phyloP scores from a whole-genome alignment of 2,329 filamentous ascomycete species.

The Alternaria rosae region DNA sequence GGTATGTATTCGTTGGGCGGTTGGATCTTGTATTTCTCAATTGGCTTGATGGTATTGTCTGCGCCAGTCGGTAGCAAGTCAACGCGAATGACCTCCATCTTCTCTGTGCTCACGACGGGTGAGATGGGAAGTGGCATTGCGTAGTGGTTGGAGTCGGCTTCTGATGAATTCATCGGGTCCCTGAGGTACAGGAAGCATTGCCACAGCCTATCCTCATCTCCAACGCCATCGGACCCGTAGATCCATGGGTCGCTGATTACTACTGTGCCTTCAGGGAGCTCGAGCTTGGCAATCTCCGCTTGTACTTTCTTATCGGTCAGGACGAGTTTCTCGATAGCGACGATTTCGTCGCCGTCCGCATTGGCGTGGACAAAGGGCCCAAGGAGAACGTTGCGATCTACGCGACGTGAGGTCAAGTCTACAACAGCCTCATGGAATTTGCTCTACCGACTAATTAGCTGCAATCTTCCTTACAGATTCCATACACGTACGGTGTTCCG shows the following conservation, averaged over 20 bases:
- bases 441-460: slow-evolving; percentile 53
- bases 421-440: slow-evolving; percentile 69
- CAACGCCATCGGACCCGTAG: slow-evolving; percentile 64
- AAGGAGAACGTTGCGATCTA: slow-evolving; percentile 66
- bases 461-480: background rate
- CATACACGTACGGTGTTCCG: slow-evolving; percentile 61
- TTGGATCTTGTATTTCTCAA: slow-evolving; percentile 65
- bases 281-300: slow-evolving; percentile 65
- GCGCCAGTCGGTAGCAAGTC: slow-evolving; percentile 73
- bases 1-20: slow-evolving; percentile 72
- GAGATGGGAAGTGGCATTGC: slow-evolving; percentile 72
- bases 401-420: slow-evolving; percentile 59
- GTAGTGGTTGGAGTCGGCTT: slow-evolving; percentile 73
- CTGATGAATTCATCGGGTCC: slow-evolving; percentile 65
- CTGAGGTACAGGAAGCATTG: slow-evolving; percentile 73
- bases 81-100: slow-evolving; percentile 71
- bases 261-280: slow-evolving; percentile 64
- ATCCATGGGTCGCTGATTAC: slow-evolving; percentile 73
- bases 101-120: slow-evolving; percentile 69
- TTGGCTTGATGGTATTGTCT: slow-evolving; percentile 64
- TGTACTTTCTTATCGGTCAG: slow-evolving; percentile 64
- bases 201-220: slow-evolving; percentile 60
- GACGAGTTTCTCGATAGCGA: slow-evolving; percentile 65
- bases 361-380: slow-evolving; percentile 65
- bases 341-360: slow-evolving; percentile 66